Evolutionary conservation across 169 alveolate genomes (phyloP).

Genomic region (Eimeria praecox): DNA sequence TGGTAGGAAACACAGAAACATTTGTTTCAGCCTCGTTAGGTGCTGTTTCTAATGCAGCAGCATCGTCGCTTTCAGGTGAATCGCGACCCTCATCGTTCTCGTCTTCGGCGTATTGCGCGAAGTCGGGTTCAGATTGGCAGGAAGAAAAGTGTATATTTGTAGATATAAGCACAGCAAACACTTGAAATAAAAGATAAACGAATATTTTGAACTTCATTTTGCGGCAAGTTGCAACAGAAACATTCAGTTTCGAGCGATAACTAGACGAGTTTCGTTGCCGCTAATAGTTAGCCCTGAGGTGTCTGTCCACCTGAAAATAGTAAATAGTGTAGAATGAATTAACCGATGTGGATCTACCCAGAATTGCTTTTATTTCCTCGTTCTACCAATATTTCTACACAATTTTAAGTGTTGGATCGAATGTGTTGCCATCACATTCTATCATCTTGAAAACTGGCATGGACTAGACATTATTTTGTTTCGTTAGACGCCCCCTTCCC

Average conservation of each 20-base stretch:
- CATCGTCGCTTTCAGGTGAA: background rate
- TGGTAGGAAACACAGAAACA: conserved; percentile 41
- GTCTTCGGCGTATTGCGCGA: background rate
- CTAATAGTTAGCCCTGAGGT: background rate
- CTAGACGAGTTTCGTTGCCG: background rate
- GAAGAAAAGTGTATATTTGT: background rate
- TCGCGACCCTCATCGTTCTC: background rate
- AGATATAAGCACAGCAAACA: background rate
- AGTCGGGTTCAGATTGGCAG: background rate
- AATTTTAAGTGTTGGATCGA: background rate
- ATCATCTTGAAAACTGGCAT: background rate
- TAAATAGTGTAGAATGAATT: background rate
- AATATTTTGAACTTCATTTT: background rate
- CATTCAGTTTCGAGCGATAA: background rate
- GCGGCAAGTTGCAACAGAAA: background rate
- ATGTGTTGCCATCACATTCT: background rate
- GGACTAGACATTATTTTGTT: background rate
- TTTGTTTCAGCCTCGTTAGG: background rate
- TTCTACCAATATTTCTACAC: background rate
- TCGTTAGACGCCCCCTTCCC: background rate
- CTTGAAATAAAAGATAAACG: no score
- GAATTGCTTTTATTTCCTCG: no score
- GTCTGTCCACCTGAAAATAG: background rate
- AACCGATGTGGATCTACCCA: background rate
- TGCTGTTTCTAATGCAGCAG: background rate